These are phyloP conservation scores for Penicillium soppii DNA, from an alignment of 495 filamentous ascomycete genomes.

Conservation along the genomic window DNA sequence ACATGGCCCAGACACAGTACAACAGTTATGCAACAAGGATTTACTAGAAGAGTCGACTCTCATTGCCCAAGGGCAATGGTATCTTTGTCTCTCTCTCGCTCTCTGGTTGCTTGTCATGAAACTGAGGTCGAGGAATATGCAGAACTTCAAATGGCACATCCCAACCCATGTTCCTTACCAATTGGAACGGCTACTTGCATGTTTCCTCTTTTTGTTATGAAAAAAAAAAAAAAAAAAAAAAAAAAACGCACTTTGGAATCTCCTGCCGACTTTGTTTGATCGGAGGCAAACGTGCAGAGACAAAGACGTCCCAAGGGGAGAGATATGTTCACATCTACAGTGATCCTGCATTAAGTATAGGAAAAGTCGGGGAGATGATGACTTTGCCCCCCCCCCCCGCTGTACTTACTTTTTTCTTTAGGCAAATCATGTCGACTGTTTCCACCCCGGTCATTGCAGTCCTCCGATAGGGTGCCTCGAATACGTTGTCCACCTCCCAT, in stretches of 20 bases:
- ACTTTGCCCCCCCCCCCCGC: slow-evolving; percentile 17
- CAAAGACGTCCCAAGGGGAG: slow-evolving; percentile 23
- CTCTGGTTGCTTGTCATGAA: too few species aligned
- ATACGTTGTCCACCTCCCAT: background rate
- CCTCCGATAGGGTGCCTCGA: slow-evolving; percentile 30
- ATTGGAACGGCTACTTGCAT: slow-evolving; percentile 27
- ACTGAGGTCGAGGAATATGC: background rate
- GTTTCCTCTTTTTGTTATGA: too few species aligned
- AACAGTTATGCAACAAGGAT: background rate
- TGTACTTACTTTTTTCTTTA: slow-evolving; percentile 13
- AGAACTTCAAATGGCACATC: background rate
- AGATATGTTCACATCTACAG: slow-evolving; percentile 14
- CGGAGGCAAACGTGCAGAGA: slow-evolving; percentile 31
- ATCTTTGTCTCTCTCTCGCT: background rate
- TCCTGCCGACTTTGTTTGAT: slow-evolving; percentile 28
- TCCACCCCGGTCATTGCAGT: background rate
- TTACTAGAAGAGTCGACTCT: background rate
- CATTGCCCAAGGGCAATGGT: background rate
- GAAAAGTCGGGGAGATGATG: slow-evolving; percentile 21
- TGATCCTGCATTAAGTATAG: slow-evolving; percentile 19
- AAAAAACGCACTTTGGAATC: too few species aligned
- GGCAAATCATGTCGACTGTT: background rate
- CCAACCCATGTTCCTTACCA: slow-evolving; percentile 28
- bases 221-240: too few species aligned
- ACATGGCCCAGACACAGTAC: background rate